phyloP scores from a whole-genome alignment of 257 asterid genomes.

The Solanum gandarillasii region DNA sequence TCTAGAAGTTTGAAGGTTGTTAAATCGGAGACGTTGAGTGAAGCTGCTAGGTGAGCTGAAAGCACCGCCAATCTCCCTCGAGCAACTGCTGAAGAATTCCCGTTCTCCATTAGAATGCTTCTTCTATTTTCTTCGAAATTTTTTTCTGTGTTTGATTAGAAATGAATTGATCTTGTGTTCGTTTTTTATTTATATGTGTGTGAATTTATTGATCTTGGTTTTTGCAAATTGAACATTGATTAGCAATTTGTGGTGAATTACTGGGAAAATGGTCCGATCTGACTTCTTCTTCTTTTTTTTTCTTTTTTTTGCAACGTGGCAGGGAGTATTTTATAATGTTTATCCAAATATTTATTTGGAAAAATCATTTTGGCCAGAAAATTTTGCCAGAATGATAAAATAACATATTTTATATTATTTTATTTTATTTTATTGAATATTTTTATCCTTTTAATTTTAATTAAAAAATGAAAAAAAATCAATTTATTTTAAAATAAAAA shows the following conservation, averaged over 20 bases:
- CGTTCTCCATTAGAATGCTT: conserved; percentile 14
- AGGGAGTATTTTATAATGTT: background rate
- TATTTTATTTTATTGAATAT: no score
- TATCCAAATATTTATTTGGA: background rate
- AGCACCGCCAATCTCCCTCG: conserved; percentile 79
- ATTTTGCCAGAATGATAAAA: no score
- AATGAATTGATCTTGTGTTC: background rate
- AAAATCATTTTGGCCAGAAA: no score
- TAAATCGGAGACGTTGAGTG: conserved; percentile 19
- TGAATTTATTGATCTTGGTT: background rate
- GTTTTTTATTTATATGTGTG: background rate
- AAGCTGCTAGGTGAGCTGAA: conserved; percentile 72
- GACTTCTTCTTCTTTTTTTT: background rate
- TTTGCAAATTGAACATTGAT: background rate
- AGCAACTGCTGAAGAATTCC: conserved; percentile 52
- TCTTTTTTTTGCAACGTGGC: background rate
- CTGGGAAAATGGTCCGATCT: background rate
- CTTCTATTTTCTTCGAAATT: background rate
- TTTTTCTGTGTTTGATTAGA: background rate
- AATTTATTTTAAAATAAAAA: no score
- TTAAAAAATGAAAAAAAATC: no score
- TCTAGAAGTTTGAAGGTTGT: conserved; percentile 19
- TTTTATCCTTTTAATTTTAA: no score
- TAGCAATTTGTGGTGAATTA: background rate
- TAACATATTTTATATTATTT: no score